Evolutionary conservation across 169 alveolate genomes (phyloP), one percentile per base, ranked within the genome.

Genomic region (Eimeria brunetti): DNA sequence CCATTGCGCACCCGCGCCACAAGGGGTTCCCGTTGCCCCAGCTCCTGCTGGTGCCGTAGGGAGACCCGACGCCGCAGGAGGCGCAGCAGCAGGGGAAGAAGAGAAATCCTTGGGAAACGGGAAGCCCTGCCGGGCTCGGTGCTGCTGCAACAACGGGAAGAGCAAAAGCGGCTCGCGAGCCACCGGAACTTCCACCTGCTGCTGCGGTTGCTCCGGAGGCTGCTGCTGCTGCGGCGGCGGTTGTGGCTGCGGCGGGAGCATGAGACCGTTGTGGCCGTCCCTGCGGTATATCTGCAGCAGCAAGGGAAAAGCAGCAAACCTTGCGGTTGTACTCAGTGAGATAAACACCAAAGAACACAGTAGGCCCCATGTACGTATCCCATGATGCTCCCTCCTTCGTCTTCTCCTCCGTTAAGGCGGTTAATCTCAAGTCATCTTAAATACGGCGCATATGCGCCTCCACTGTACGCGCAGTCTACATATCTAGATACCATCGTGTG

Each of bases 61-160:
- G 33, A 83, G 60, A 11, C 93, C 81, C 33, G 83, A 33, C 27
- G 93, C n/a, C 30, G 81, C 93, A 22, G 58, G 76, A 84, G 91
- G 69, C 11, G 76, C 76, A 71, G 53, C 51, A 71, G 81, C 30
- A 36, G 81, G 81, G 18, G 81, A 71, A 33, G 90, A 78, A 30
- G 88, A 78, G 36, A 83, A 49, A 36, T 49, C 90, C 36, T 83
- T 83, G 22, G 33, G 49, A 36, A 33, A 83, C 7, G 90, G 64
- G 14, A 83, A 33, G 90, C 90, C 90, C 64, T 86, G 93, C 20
- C 81, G 93, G 20, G 78, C 58, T 16, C 81, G 93, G 49, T 86
- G 93, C 64, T 86, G 93, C 93, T 86, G 93, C 93, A 86, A 62
- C 60, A 86, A 46, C 22, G 93, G 93, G 67, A 64, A 64, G n/a